These are phyloP conservation scores for Xylogone sp. DNA, from an alignment of 2,329 filamentous ascomycete genomes.

Conservation along the genomic window DNA sequence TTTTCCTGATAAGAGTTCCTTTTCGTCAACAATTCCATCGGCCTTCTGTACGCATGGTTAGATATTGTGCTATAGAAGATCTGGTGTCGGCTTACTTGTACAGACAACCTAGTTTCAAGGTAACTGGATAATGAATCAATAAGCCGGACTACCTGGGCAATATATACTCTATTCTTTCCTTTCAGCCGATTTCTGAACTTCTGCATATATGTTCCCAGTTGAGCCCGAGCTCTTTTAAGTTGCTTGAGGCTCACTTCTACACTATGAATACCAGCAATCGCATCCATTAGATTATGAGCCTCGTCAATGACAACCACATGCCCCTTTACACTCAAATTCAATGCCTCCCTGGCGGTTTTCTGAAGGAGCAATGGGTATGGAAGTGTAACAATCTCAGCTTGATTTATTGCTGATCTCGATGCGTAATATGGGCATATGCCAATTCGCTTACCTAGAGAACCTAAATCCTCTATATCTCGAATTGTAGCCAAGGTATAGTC, in stretches of 20 bases:
- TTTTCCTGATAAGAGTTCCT: slow-evolving; percentile 73
- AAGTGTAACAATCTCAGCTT: slow-evolving; percentile 85
- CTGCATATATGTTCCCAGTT: slow-evolving; percentile 78
- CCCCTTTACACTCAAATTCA: slow-evolving; percentile 79
- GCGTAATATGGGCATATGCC: slow-evolving; percentile 94
- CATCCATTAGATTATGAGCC: slow-evolving; percentile 96
- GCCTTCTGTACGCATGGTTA: slow-evolving; percentile 31
- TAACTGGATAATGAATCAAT: slow-evolving; percentile 74
- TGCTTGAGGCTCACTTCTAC: slow-evolving; percentile 71
- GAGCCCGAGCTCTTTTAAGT: slow-evolving; percentile 66
- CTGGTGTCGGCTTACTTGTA: slow-evolving; percentile 37
- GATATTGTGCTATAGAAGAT: slow-evolving; percentile 10
- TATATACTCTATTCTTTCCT: slow-evolving; percentile 85
- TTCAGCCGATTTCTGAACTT: slow-evolving; percentile 86
- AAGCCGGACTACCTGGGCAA: slow-evolving; percentile 81
- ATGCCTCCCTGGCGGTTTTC: slow-evolving; percentile 78
- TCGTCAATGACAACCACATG: slow-evolving; percentile 96
- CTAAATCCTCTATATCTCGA: slow-evolving; percentile 90
- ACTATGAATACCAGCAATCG: slow-evolving; percentile 82
- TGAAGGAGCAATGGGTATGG: slow-evolving; percentile 91
- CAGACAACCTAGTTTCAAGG: slow-evolving; percentile 51
- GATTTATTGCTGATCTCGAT: slow-evolving; percentile 77
- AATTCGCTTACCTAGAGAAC: slow-evolving; percentile 70
- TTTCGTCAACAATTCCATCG: slow-evolving; percentile 68
- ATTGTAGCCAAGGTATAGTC: slow-evolving; percentile 81